Conservation (phyloP, 768 basidiomycete species). For the Termitomyces sp. region DNA sequence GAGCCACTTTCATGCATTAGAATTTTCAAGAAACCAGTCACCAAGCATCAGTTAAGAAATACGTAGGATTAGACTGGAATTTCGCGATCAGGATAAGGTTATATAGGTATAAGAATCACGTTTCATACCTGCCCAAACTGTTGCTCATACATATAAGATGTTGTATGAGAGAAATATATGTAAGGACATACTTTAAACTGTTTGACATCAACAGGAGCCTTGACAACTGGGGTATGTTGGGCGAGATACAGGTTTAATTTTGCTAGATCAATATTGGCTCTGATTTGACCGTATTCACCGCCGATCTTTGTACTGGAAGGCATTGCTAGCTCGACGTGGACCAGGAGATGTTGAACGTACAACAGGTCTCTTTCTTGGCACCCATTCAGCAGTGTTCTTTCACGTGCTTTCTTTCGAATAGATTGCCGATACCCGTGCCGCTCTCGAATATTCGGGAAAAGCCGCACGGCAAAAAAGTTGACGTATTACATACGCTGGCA, state of each 20-base stretch:
- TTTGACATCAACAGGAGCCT: slow-evolving; percentile 70
- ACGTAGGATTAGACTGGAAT: slow-evolving; percentile 89
- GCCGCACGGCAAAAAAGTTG: slow-evolving; percentile 30
- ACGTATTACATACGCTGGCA: slow-evolving; percentile 31
- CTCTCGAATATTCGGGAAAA: slow-evolving; percentile 38
- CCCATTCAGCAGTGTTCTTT: too few species aligned
- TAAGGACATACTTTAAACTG: slow-evolving; percentile 79
- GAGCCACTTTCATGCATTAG: background rate
- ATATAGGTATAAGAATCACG: background rate
- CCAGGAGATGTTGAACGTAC: too few species aligned
- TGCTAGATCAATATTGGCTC: slow-evolving; percentile 63
- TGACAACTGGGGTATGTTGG: slow-evolving; percentile 49
- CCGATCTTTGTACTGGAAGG: slow-evolving; percentile 43
- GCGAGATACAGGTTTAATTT: slow-evolving; percentile 66
- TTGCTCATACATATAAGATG: background rate
- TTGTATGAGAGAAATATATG: background rate
- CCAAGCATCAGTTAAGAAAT: slow-evolving; percentile 81
- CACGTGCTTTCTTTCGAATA: background rate
- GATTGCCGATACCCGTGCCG: slow-evolving; percentile 17
- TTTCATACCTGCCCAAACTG: slow-evolving; percentile 82
- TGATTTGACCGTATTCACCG: slow-evolving; percentile 71
- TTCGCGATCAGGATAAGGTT: background rate
- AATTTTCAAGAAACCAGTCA: slow-evolving; percentile 27
- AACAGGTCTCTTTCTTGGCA: background rate
- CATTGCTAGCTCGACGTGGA: slow-evolving; percentile 14